phyloP scores from a whole-genome alignment of 2,329 filamentous ascomycete species.

The Bipolaris gigantea region DNA sequence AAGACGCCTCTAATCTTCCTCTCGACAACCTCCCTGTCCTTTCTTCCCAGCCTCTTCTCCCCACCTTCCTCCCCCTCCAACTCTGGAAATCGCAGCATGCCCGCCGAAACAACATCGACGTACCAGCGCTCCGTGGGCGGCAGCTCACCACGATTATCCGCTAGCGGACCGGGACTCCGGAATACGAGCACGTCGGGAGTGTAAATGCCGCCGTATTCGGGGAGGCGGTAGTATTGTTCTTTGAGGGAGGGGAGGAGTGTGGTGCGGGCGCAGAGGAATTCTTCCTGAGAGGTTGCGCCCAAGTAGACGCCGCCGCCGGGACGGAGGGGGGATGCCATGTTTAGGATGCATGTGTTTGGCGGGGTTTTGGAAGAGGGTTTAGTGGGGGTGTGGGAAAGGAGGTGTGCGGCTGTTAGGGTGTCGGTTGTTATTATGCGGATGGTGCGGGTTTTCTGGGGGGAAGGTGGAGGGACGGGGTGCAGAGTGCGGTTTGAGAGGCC shows the following conservation, averaged over 20 bases:
- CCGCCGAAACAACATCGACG: constrained; percentile 61
- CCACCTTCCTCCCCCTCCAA: constrained; percentile 48
- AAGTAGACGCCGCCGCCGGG: constrained; percentile 64
- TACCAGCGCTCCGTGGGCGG: constrained; percentile 58
- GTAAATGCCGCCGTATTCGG: constrained; percentile 60
- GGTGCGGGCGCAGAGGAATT: constrained; percentile 63
- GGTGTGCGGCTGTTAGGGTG: constrained; percentile 57
- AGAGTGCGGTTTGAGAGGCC: constrained; percentile 12
- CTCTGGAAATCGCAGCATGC: constrained; percentile 63
- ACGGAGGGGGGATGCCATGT: constrained; percentile 65
- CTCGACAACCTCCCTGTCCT: constrained; percentile 55
- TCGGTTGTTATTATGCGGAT: constrained; percentile 56
- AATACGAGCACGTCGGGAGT: constrained; percentile 64
- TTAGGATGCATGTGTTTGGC: constrained; percentile 58
- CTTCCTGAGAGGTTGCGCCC: constrained; percentile 64
- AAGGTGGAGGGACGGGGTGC: not conserved
- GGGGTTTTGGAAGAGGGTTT: constrained; percentile 21
- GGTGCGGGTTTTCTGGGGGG: constrained; percentile 3
- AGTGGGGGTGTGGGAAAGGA: constrained; percentile 29
- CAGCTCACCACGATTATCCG: constrained; percentile 44
- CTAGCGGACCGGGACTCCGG: constrained; percentile 39
- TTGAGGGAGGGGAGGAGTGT: constrained; percentile 62
- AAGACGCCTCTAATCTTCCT: constrained; percentile 63
- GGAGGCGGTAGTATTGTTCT: constrained; percentile 62
- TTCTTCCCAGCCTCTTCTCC: constrained; percentile 33